Base-by-base conservation (phyloP, 1,284 basidiomycete genomes). In the Taiwanofungus camphoratus region DNA sequence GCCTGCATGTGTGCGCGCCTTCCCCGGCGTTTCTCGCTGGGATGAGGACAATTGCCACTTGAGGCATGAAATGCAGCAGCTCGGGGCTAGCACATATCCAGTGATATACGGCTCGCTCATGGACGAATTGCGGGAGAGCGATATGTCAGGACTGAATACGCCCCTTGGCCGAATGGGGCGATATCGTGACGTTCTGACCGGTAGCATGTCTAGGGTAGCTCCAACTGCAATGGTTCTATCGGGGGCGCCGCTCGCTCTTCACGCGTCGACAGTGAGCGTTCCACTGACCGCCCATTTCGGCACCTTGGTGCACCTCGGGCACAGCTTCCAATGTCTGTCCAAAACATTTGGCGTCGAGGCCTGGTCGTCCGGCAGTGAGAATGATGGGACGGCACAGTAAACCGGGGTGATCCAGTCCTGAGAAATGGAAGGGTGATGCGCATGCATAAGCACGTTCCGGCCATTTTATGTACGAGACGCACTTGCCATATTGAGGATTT, bases 371-470 rank as follows among this genome's bases (percentile, higher is more conserved):
- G 44, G 12, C 21, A 29, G 30, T 21, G 36, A 37, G 36, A 41
- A 16, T 33, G 23, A 39, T 44, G 50, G 39, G 45, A 27, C 45
- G 46, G 48, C 43, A 40, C 40, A 42, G 40, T 40, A 43, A 38
- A 42, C 39, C 45, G 45, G 43, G 42, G 49, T 35, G 46, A 51
- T 50, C 43, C 41, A 50, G 51, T 47, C 46, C 51, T 54, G 53
- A 52, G 50, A 54, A 54, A 8, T 50, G 53, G 51, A 54, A 51
- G 47, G 30, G 47, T 47, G 49, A 52, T 49, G 53, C 47, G 51
- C 50, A 54, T 51, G 52, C 52, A 51, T 36, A 44, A n/a, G 51
- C 51, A 53, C 45, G 49, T 50, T 49, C 51, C 46, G 41, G 43
- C 46, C 42, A 41, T 13, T 36, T 20, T 22, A 33, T 31, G 23